phyloP scores from a whole-genome alignment of 192 early-diverging fungal species.

The Backusella australiensis region DNA sequence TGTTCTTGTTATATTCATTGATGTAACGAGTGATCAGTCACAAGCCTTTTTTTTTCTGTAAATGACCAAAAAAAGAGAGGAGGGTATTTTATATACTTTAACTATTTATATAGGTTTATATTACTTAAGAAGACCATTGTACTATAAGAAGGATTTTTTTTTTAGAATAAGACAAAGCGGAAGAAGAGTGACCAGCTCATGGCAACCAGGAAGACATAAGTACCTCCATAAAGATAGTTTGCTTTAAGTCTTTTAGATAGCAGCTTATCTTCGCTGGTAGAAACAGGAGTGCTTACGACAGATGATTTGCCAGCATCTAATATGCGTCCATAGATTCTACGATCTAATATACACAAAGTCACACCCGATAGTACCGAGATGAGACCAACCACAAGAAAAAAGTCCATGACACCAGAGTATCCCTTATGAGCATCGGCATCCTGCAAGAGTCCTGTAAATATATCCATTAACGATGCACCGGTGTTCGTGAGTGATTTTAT shows the following conservation, averaged over 20 bases:
- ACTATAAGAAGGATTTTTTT: neutral
- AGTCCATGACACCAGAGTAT: constrained; percentile 26
- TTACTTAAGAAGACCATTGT: neutral
- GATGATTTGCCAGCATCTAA: constrained; percentile 21
- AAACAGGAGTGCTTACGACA: neutral
- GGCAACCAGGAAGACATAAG: constrained; percentile 14
- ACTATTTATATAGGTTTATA: neutral
- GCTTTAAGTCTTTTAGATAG: neutral
- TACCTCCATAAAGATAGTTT: constrained; percentile 32
- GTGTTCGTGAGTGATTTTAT: constrained; percentile 62
- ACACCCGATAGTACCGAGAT: constrained; percentile 13
- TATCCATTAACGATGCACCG: constrained; percentile 57
- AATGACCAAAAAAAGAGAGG: neutral
- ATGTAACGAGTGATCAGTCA: neutral
- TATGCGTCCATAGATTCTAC: constrained; percentile 12
- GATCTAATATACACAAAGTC: constrained; percentile 23
- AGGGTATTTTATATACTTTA: neutral
- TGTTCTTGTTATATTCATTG: neutral
- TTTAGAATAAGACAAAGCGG: constrained; percentile 26
- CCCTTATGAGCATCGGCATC: constrained; percentile 37
- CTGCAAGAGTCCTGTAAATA: constrained; percentile 56
- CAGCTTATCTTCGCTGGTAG: neutral
- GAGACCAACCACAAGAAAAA: constrained; percentile 14
- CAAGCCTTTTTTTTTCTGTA: neutral
- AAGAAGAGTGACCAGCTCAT: constrained; percentile 35